Percentiles rank a stretch among this genome's conserved stretches.
Evolutionary conservation across 768 basidiomycete species (phyloP).

Genomic region (Collybia mongolica): DNA sequence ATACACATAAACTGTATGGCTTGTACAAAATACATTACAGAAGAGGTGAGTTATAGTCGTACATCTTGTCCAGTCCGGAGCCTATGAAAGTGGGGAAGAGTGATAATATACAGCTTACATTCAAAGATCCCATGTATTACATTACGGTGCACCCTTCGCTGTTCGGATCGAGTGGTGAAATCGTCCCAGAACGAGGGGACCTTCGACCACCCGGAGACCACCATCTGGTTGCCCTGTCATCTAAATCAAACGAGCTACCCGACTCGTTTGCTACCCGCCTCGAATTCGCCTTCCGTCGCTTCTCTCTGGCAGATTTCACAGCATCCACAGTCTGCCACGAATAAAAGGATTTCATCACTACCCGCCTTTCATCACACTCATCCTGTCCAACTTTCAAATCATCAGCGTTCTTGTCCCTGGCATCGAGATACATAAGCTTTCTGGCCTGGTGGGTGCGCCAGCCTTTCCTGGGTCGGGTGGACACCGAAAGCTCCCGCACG

Average conservation of each 20-base stretch:
- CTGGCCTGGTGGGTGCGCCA: constrained; percentile 76
- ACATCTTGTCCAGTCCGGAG: not conserved
- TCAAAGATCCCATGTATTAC: constrained; percentile 36
- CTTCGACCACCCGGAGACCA: constrained; percentile 53
- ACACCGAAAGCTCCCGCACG: constrained; percentile 57
- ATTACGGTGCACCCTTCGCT: constrained; percentile 70
- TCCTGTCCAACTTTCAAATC: constrained; percentile 70
- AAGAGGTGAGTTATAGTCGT: not conserved
- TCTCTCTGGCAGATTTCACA: constrained; percentile 65
- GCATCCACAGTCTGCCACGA: constrained; percentile 86
- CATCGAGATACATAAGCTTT: constrained; percentile 70
- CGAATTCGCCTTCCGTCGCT: constrained; percentile 51
- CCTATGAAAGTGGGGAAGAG: constrained; percentile 3
- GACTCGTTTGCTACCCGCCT: constrained; percentile 42
- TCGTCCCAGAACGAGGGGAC: constrained; percentile 37
- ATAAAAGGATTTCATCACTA: constrained; percentile 83
- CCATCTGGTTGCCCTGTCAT: constrained; percentile 39
- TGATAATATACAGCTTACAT: constrained; percentile 23
- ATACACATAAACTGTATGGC: not conserved
- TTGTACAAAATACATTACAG: constrained; percentile 9
- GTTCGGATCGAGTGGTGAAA: constrained; percentile 48
- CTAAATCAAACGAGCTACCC: constrained; percentile 22
- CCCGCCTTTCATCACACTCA: constrained; percentile 72
- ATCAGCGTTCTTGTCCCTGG: constrained; percentile 59
- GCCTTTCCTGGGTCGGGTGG: constrained; percentile 68